Evolutionary conservation across 148 eudicot genomes (phyloP).

Genomic region (Chenopodium formosanum): DNA sequence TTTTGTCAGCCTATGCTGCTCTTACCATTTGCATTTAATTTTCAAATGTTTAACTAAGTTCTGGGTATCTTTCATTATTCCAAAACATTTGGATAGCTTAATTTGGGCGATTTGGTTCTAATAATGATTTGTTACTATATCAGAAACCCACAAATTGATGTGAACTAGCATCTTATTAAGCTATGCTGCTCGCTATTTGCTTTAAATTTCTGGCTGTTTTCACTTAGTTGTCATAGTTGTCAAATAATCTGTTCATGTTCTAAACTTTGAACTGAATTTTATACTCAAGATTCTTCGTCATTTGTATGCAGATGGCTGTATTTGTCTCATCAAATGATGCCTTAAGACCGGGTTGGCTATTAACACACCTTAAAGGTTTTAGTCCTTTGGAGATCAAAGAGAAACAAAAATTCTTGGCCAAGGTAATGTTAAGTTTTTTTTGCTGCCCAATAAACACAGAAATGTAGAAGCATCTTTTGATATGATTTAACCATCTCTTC

Average conservation of each 20-base stretch:
- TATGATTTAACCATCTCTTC: not conserved
- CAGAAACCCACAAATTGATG: not conserved
- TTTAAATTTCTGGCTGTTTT: not conserved
- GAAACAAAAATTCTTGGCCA: constrained; percentile 62
- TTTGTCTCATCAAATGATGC: constrained; percentile 91
- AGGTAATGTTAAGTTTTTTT: constrained; percentile 42
- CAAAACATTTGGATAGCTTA: not conserved
- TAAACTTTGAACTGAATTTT: not conserved
- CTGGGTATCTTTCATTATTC: not conserved
- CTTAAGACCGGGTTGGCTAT: constrained; percentile 78
- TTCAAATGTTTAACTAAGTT: not conserved
- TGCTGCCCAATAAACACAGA: not conserved
- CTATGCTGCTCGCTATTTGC: not conserved
- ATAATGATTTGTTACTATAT: not conserved
- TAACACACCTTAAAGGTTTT: constrained; percentile 59
- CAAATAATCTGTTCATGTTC: not conserved
- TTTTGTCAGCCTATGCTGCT: not conserved
- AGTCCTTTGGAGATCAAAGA: constrained; percentile 55
- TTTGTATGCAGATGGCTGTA: constrained; percentile 66
- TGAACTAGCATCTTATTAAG: not conserved
- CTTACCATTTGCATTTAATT: not conserved
- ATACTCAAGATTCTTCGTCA: constrained; percentile 9
- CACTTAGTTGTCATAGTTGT: too few species aligned
- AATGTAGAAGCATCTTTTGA: not conserved
- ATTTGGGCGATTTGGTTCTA: not conserved